Base-by-base conservation (phyloP, 2,329 filamentous ascomycete genomes). In the Microdochium paspali region DNA sequence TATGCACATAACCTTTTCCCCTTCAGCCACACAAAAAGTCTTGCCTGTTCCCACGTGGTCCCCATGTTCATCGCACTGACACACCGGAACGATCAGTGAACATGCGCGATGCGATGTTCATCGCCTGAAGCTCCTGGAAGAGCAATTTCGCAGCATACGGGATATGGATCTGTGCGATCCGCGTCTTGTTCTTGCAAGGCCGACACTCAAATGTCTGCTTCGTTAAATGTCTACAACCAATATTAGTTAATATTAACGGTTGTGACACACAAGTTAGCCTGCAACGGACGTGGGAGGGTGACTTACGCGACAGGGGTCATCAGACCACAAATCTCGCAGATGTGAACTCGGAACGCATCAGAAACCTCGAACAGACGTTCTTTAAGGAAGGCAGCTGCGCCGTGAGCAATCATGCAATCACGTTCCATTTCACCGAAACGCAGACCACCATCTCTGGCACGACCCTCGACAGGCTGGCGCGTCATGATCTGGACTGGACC, bases 381-480 rank as follows among this genome's bases (percentile, higher is more conserved):
- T 72, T 98, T 98, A 62, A 98, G 71, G 79, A 98, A 98, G 2
- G 90, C 85, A 47, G 89, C 91, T 3, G 94, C 93, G 64, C 93
- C 93, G 66, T 98, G 94, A n/a, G 94, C 90, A 73, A 98, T 98
- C 93, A 98, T 98, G 67, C 93, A 98, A 80, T 98, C 94, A 73
- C 94, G 91, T 71, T 98, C 94, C 93, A 98, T 98, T 76, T 98
- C 93, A 83, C 93, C 93, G 81, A 98, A 98, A 64, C 94, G 91
- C 42, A 98, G 79, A 74, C 93, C 93, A 78, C 93, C 93, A 65
- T 98, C 94, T 69, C 94, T 78, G 3, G 93, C 93, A 80, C 94
- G 87, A 85, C 93, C 93, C 71, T 98, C 93, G 13, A 98, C 93
- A 18, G 93, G 93, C 68, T 98, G 93, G 49, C 94, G 79, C 2